Base-by-base conservation (phyloP, 768 basidiomycete genomes). In the Hericium alpestre region DNA sequence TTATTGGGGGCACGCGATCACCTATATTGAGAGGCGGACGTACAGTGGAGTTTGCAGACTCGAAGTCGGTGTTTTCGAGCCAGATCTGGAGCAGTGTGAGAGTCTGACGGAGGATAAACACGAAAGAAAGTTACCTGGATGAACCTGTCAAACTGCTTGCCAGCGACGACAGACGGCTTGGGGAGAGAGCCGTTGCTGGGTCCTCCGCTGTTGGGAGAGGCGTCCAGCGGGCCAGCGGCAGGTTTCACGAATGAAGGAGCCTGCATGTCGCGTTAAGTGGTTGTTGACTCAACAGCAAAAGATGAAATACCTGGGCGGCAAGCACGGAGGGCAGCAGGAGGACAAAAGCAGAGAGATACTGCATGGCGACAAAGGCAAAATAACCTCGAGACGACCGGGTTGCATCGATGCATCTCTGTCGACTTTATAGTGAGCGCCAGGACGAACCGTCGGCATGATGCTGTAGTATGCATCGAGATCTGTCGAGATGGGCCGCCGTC, bases 51-150 rank as follows among this genome's bases (percentile, higher is more conserved):
- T 54, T 64, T 56, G 67, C 71, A 55, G 62, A 63, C 9, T 60
- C 65, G 58, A 70, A 86, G 62, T 84, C 76, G 15, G 79, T 83
- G 66, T 84, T 85, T 65, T 84, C 83, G 39, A 86, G 70, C 79
- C 79, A 84, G 56, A 84, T 80, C 62, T 76, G 65, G 32, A 32
- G 4, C 0, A 32, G 32, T 32, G 32, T 32, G 32, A 32, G 32
- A 32, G 32, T 32, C 8, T 32, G 32, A 32, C 32, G 9, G 9
- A 5, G 32, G 32, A 32, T 6, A 32, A 32, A 32, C 32, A 2
- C 9, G 32, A 32, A 32, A 32, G 32, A 7, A 32, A 32, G 8
- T 7, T 1, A 65, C 63, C 61, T 71, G 68, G 58, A 76, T 73
- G 69, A 81, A 73, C 6, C 78, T 70, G 59, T 78, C 71, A 58